Evolutionary conservation across 164 flowering plant species (phyloP), one percentile per base, ranked within the genome.

Genomic region (Berberis vulgaris): DNA sequence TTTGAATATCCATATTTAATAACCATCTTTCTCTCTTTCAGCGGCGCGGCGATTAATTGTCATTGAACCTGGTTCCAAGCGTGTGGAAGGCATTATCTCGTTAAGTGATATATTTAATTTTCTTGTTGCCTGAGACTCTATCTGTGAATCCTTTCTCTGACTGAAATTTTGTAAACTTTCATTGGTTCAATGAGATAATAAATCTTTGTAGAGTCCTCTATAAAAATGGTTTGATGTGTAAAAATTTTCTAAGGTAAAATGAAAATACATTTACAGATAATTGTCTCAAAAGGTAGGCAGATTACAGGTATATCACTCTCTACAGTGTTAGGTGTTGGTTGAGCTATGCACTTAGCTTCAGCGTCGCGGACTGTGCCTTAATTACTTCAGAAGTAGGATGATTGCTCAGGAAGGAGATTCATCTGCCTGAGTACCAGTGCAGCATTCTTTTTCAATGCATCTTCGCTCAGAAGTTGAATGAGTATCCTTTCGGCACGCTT

Each of bases 31-130:
- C 13, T 64, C 11, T 57, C 49, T 69, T 64, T 62, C 83, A 83
- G 87, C 72, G 69, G 83, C 76, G 50, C 64, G 87, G 66, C 74
- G 84, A 52, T 70, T 83, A 42, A 75, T 81, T 60, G 76, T 83
- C 62, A 78, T 83, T 59, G 81, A 81, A 65, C 81, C 84, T 64
- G 81, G 84, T 26, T 81, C 79, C 76, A 78, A 75, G 71, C 84
- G 83, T 5, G 87, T 85, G 49, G 86, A 85, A 72, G 90, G 90
- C 49, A 79, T 85, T 62, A 75, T 80, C 63, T 78, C 86, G 52
- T 55, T 80, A 63, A 71, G 80, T 49, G 86, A 78, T 59, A 64
- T 75, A 54, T 81, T 76, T 68, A 72, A 67, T 57, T 81, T 79
- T 67, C 66, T 78, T 71, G 74, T 80, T 13, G 72, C 74, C 13